Conservation (phyloP, 306 rosid genomes). For the Quercus rubra region DNA sequence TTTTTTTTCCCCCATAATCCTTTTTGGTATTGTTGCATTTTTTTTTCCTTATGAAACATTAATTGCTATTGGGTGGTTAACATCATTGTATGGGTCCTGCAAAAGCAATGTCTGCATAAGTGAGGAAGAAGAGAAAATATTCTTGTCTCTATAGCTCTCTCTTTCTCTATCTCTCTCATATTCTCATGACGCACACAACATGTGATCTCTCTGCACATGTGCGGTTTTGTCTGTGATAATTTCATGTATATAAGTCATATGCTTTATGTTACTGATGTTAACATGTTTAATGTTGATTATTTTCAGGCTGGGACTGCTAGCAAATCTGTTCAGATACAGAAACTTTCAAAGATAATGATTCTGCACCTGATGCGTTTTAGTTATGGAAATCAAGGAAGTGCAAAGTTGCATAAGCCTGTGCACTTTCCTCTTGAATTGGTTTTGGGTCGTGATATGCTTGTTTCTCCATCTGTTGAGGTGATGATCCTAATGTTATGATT, state of each 20-base stretch:
- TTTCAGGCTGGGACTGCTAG: conserved; percentile 82
- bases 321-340: conserved; percentile 66
- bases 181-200: neutral
- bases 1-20: neutral
- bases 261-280: conserved; percentile 10
- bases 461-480: conserved; percentile 68
- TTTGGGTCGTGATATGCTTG: conserved; percentile 73
- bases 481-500: neutral
- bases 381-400: conserved; percentile 96
- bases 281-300: neutral
- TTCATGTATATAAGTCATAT: neutral
- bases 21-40: neutral
- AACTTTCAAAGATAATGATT: conserved; percentile 83
- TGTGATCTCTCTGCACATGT: neutral
- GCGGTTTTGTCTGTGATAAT: neutral
- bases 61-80: neutral
- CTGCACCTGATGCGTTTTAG: conserved; percentile 90
- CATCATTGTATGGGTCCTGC: neutral
- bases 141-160: no score
- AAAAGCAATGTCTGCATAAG: neutral
- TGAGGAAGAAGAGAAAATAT: neutral
- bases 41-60: neutral
- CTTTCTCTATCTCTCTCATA: neutral
- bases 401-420: conserved; percentile 88
- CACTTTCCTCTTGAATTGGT: conserved; percentile 74